Evolutionary conservation across 495 filamentous ascomycete genomes (phyloP), one percentile per base, ranked within the genome.

Genomic region (Saxophila tyrrhenica): DNA sequence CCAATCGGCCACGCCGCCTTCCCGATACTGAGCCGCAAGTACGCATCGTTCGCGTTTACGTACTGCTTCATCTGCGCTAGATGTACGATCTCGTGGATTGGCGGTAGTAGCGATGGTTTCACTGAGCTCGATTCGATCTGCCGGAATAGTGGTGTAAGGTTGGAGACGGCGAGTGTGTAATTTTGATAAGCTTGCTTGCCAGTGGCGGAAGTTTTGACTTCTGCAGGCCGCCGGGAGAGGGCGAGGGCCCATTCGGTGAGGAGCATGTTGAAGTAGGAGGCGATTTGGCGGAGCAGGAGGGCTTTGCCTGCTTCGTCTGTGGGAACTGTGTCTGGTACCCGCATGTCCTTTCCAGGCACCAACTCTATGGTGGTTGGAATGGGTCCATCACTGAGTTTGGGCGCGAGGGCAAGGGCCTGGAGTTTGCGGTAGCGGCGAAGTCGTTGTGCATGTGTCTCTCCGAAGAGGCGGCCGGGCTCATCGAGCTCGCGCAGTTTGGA

Each of bases 1-100:
- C 92, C 92, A 66, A 98, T 98, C 24, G 92, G 92, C 92, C 92
- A 98, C 21, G 92, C 92, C 69, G 92, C 94, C 76, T 98, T 98
- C 51, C 92, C 92, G 67, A 98, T 98, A 69, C 87, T 94, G 53
- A 97, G 70, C 32, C 87, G 75, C 48, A 98, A 69, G 66, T 97
- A 98, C 1, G 88, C 88, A 65, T 98, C 90, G 64, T 96, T 97
- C 20, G 92, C 92, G 70, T 95, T 87, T 35, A 98, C 94, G 66
- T 97, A 98, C 62, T 87, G 75, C 51, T 86, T 73, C 63, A 87
- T 82, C 73, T 98, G 92, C 3, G 89, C 88, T 21, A 89, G 87
- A 57, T 82, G 73, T 16, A 95, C 89, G 60, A 98, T 97, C 71
- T 96, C 91, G n/a, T 91, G 81, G 10, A 98, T 75, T 11, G 90